Percentiles rank a stretch among this genome's conserved stretches.
phyloP scores from a whole-genome alignment of 2,329 filamentous ascomycete genomes.

The Colletotrichum echinochloae region DNA sequence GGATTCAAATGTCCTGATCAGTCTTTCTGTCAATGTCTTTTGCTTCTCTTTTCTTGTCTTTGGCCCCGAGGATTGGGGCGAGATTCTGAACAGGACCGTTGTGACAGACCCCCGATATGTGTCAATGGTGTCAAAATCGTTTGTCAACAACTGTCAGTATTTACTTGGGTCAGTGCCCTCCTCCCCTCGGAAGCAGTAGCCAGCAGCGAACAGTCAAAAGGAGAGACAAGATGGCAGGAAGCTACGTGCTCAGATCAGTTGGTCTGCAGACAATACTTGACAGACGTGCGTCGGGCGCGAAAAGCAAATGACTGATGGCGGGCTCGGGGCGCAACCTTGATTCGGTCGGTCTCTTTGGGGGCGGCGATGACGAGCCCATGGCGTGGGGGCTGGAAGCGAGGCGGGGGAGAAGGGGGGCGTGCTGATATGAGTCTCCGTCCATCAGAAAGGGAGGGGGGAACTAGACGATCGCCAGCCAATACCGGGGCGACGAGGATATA shows the following conservation, averaged over 20 bases:
- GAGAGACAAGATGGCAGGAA: not conserved
- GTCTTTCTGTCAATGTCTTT: not conserved
- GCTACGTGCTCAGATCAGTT: not conserved
- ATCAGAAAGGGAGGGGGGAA: not conserved
- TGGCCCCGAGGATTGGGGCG: not conserved
- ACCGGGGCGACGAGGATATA: not conserved
- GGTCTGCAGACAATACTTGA: not conserved
- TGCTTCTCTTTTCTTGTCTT: not conserved
- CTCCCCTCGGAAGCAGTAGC: not conserved
- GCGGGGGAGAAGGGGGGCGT: conserved; percentile 3
- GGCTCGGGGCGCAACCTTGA: conserved; percentile 1
- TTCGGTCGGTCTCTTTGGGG: not conserved
- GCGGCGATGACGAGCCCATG: not conserved
- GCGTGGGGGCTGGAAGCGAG: not conserved
- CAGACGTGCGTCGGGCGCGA: not conserved
- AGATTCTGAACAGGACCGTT: not conserved
- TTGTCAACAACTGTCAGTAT: not conserved
- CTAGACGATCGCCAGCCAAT: not conserved
- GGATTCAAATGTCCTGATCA: not conserved
- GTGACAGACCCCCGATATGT: not conserved
- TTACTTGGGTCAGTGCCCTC: not conserved
- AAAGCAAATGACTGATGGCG: not conserved
- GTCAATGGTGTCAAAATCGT: not conserved
- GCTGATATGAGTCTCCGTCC: not conserved
- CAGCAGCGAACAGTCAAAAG: not conserved